These are phyloP conservation scores for Huntiella decipiens DNA, from an alignment of 2,329 filamentous ascomycete genomes.

Conservation along the genomic window DNA sequence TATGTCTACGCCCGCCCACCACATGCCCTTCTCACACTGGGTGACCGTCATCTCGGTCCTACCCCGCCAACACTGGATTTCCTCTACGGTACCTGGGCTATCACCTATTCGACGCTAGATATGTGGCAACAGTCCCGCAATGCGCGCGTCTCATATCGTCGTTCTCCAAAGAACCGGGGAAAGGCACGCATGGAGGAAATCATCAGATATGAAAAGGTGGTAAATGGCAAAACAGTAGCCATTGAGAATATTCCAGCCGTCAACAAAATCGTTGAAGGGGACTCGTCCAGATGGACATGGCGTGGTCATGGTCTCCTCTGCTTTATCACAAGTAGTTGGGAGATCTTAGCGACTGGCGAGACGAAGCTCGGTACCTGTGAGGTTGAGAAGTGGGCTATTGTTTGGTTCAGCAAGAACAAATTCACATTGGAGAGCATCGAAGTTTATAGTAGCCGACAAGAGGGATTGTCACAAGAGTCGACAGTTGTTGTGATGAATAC, in stretches of 20 bases:
- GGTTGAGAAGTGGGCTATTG: slow-evolving; percentile 53
- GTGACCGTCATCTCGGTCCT: background rate
- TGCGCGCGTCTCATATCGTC: slow-evolving; percentile 58
- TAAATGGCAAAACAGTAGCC: background rate
- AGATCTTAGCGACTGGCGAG: slow-evolving; percentile 59
- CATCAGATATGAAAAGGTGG: slow-evolving; percentile 41
- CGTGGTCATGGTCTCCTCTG: slow-evolving; percentile 55
- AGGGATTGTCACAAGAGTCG: slow-evolving; percentile 26
- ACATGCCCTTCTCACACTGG: too few species aligned
- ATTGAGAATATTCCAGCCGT: too few species aligned
- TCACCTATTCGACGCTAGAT: slow-evolving; percentile 55
- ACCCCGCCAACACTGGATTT: slow-evolving; percentile 31
- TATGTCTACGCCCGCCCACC: too few species aligned
- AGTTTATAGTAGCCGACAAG: slow-evolving; percentile 47
- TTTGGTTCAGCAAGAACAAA: slow-evolving; percentile 65
- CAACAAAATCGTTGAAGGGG: slow-evolving; percentile 11
- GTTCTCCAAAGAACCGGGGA: slow-evolving; percentile 26
- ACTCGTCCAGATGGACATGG: slow-evolving; percentile 46
- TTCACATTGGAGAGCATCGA: slow-evolving; percentile 73
- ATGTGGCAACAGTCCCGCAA: slow-evolving; percentile 73
- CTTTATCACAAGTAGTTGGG: slow-evolving; percentile 60
- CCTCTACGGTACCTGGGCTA: slow-evolving; percentile 49
- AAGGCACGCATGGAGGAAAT: slow-evolving; percentile 44
- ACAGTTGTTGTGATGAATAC: background rate
- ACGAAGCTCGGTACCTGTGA: slow-evolving; percentile 20